A percentile compares a stretch with the other conserved stretches of the same genome.
Evolutionary conservation across 1,284 basidiomycete species (phyloP).

Genomic region (Apiotrichum veenhuisii): DNA sequence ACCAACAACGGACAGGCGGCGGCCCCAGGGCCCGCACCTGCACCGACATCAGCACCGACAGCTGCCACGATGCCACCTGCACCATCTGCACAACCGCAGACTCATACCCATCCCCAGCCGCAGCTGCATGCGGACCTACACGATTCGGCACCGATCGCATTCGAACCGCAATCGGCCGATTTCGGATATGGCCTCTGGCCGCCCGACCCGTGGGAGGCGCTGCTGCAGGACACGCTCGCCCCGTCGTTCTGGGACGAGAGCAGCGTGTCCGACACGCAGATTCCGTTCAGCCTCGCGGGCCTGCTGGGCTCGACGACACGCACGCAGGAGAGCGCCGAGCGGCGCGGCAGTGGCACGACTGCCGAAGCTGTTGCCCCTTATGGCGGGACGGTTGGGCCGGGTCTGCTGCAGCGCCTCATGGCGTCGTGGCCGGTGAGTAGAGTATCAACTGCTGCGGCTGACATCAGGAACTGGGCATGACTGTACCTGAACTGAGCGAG

Average conservation of each 20-base stretch:
- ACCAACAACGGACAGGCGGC: not conserved
- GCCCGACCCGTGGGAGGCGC: constrained; percentile 22
- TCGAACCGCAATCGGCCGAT: constrained; percentile 10
- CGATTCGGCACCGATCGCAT: not conserved
- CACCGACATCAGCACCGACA: not conserved
- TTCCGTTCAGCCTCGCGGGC: constrained; percentile 18
- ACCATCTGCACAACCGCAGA: not conserved
- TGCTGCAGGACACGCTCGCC: constrained; percentile 18
- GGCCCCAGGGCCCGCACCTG: not conserved
- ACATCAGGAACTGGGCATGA: constrained; percentile 23
- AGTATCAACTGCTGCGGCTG: not conserved
- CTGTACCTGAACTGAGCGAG: constrained; percentile 23
- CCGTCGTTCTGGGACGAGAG: constrained; percentile 13
- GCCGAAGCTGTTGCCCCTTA: not conserved
- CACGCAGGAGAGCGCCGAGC: constrained; percentile 23
- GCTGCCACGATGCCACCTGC: not conserved
- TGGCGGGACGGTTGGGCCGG: constrained; percentile 4
- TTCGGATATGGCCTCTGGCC: constrained; percentile 19
- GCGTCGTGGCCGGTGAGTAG: constrained; percentile 25
- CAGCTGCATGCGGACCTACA: not conserved
- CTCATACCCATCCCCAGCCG: not conserved
- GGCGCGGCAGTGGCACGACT: not conserved
- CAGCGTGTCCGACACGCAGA: constrained; percentile 3
- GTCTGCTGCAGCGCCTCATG: constrained; percentile 17
- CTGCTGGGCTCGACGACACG: constrained; percentile 10